Base-by-base conservation (phyloP, 2,329 filamentous ascomycete species). In the Didymella sp. region DNA sequence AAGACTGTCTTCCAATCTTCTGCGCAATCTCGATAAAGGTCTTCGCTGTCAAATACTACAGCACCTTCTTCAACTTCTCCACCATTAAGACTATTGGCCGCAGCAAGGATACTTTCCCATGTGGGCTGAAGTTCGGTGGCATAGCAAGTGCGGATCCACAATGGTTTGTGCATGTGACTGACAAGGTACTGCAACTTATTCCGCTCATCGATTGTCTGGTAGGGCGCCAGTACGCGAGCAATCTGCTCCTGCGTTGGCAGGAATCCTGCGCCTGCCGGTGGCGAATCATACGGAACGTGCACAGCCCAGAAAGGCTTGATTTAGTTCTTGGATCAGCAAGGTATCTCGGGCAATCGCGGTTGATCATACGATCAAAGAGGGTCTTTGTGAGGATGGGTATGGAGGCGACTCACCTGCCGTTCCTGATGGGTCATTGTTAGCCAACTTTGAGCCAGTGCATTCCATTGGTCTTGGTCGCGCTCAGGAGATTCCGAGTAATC, bases 81-180 rank as follows among this genome's bases (percentile, higher is more conserved):
- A 15, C 19, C 13, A 17, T 48, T 27, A 19, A 33, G 13, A 13
- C 22, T 28, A 9, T 35, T 11, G n/a, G n/a, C n/a, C n/a, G n/a
- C n/a, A n/a, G n/a, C n/a, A n/a, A n/a, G n/a, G n/a, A n/a, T n/a
- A n/a, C n/a, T n/a, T n/a, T n/a, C n/a, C n/a, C n/a, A n/a, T n/a
- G n/a, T n/a, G n/a, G n/a, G n/a, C n/a, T n/a, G n/a, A 17, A 48
- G 31, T 27, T 38, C 45, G 12, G n/a, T 22, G 1, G 45, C 11
- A 21, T 48, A 48, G 25, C 45, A 48, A 37, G 33, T 48, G 21
- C 45, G 31, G 45, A 48, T 38, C 45, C 45, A 48, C 5, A 48
- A 7, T 48, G 45, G 45, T 19, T 38, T 11, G 19, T 4, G 31
- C 4, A 38, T 28, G 15, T 17, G 31, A 15, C 45, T 48, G 21